Base-by-base conservation (phyloP, 306 rosid species). In the Fragaria vesca region DNA sequence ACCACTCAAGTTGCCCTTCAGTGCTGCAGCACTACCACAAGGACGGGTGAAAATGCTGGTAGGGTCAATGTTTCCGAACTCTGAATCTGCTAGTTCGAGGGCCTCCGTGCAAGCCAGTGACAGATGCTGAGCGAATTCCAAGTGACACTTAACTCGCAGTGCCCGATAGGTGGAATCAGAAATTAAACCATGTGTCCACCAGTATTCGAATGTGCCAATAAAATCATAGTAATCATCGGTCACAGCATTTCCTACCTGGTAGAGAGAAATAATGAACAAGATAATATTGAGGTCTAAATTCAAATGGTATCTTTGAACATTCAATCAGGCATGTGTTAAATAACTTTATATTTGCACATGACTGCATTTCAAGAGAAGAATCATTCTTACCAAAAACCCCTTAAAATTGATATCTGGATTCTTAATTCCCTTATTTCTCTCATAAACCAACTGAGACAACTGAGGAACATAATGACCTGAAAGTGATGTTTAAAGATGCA, bases 121-220 rank as follows among this genome's bases (percentile, higher is more conserved):
- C 66, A 96, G 99, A 82, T 91, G 99, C 84, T 74, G 86, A 40
- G 94, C 84, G 71, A 97, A 88, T 12, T 87, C 91, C 61, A 73
- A 84, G 69, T 93, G 86, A 79, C 99, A 96, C 26, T 81, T 79
- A 50, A 28, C 78, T 74, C 78, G 82, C 48, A 96, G 90, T 71
- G 69, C 43, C 28, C 75, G 87, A 78, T 91, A 91, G 30, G 99
- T 85, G 42, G 97, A 93, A 93, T 96, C 99, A 2, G 99, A 96
- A 74, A 96, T 83, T 90, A 96, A 82, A 78, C 98, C 98, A 75
- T 96, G 98, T 51, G 90, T 89, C 97, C 99, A 96, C 99, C 99
- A 91, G 71, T 91, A 93, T 84, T 93, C 93, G 43, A 93, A 96
- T 63, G 98, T 91, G 74, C 98, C 99, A 83, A 96, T 36, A 65